A percentile compares a stretch with the other conserved stretches of the same genome.
Evolutionary conservation across 192 early-diverging fungal genomes (phyloP).

Genomic region (Backusella westeae): DNA sequence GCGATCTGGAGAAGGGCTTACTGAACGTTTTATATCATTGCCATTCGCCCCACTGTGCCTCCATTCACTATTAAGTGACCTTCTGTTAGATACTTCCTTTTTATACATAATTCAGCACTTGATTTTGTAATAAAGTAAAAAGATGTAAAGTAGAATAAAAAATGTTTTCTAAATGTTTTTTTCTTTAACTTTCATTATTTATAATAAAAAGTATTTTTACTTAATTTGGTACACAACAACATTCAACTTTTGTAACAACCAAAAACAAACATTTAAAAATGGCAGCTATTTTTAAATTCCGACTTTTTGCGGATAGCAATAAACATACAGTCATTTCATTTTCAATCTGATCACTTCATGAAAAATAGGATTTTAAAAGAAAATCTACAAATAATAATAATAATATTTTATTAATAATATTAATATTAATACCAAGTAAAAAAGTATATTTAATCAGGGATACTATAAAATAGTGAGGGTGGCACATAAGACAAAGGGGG

Average conservation of each 20-base stretch:
- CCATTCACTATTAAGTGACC: neutral
- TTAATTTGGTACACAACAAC: neutral
- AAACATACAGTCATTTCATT: too few relatives aligned
- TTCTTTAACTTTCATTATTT: neutral
- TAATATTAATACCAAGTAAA: too few relatives aligned
- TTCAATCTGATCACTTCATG: too few relatives aligned
- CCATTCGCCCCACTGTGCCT: neutral
- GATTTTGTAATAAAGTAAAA: neutral
- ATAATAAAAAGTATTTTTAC: conserved; percentile 1
- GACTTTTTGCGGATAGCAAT: too few relatives aligned
- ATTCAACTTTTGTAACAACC: conserved; percentile 5
- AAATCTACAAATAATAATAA: too few relatives aligned
- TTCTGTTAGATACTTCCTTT: neutral
- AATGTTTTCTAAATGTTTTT: neutral
- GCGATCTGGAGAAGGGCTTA: neutral
- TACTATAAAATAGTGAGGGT: too few relatives aligned
- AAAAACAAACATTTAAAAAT: neutral
- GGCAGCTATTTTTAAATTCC: neutral
- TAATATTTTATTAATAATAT: too few relatives aligned
- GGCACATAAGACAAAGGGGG: too few relatives aligned
- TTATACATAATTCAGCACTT: neutral
- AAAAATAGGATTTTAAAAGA: too few relatives aligned
- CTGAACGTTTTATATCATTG: neutral
- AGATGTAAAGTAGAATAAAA: neutral
- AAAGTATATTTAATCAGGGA: too few relatives aligned